These are phyloP conservation scores for Protomyces inouyei DNA, from an alignment of 1,139 yeast species.

Conservation along the genomic window DNA sequence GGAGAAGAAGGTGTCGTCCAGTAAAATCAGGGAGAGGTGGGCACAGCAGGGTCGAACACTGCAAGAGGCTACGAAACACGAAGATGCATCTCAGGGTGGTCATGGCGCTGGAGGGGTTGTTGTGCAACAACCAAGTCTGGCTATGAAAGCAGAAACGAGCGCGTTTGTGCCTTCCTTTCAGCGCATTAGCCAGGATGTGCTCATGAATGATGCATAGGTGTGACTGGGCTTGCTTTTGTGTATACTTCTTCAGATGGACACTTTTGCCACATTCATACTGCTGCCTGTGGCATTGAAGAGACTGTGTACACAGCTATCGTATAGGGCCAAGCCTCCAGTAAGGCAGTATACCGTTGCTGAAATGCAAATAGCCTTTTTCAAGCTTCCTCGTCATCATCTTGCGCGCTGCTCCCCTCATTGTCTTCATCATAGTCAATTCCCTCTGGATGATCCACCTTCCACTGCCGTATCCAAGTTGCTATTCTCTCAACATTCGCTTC, in stretches of 20 bases:
- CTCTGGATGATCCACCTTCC: conserved; percentile 45
- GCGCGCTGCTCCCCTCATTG: not conserved
- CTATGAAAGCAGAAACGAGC: too few relatives aligned
- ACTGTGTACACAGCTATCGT: too few relatives aligned
- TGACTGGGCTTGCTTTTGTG: too few relatives aligned
- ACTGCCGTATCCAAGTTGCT: conserved; percentile 63
- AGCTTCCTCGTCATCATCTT: not conserved
- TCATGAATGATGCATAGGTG: not conserved
- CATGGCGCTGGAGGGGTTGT: not conserved
- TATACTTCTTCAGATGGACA: too few relatives aligned
- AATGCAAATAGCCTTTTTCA: not conserved
- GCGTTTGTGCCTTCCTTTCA: not conserved
- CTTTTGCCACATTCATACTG: too few relatives aligned
- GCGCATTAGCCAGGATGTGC: not conserved
- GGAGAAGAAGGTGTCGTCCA: not conserved
- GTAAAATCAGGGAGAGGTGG: not conserved
- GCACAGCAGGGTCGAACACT: not conserved
- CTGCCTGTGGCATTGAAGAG: too few relatives aligned
- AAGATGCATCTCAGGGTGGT: not conserved
- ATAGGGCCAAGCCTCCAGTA: too few relatives aligned
- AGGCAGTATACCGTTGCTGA: too few relatives aligned
- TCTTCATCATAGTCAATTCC: not conserved
- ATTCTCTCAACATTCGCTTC: conserved; percentile 76
- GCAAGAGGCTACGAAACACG: not conserved
- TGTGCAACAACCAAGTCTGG: not conserved